phyloP scores from a whole-genome alignment of 2,329 filamentous ascomycete species.

The Phaeosphaeria sp. region DNA sequence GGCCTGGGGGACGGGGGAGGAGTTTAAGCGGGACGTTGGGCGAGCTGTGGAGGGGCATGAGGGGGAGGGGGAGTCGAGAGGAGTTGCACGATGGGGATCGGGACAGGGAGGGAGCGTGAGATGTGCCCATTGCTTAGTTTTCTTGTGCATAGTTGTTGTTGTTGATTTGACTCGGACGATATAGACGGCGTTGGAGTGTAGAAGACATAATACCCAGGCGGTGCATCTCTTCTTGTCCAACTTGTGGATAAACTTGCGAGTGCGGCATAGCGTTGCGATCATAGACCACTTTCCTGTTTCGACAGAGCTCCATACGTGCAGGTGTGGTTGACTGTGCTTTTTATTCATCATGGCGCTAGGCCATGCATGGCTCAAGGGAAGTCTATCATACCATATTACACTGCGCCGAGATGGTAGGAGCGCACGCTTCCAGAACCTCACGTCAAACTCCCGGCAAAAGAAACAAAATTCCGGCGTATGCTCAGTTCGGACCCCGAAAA shows the following conservation, averaged over 20 bases:
- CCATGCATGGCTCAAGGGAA: background rate
- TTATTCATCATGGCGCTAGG: background rate
- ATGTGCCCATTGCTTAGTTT: background rate
- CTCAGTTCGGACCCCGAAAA: background rate
- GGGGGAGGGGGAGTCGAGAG: conserved; percentile 20
- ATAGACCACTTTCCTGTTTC: no score
- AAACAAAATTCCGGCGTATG: background rate
- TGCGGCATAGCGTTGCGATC: background rate
- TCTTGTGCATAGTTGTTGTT: no score
- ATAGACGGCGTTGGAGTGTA: no score
- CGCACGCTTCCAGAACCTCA: background rate
- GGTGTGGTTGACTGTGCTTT: background rate
- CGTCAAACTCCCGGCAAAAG: background rate
- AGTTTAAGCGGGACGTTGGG: conserved; percentile 41
- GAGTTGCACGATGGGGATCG: conserved; percentile 2
- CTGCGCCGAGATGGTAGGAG: background rate
- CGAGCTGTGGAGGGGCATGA: conserved; percentile 39
- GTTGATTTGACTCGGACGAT: no score
- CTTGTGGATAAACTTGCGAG: no score
- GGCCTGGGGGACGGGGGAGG: conserved; percentile 15
- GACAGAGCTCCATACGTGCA: no score
- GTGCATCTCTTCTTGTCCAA: no score
- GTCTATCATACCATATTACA: background rate
- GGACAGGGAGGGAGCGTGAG: background rate
- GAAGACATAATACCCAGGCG: no score